These are phyloP conservation scores for Basipetospora chlamydospora DNA, from an alignment of 2,329 filamentous ascomycete species.

Conservation along the genomic window DNA sequence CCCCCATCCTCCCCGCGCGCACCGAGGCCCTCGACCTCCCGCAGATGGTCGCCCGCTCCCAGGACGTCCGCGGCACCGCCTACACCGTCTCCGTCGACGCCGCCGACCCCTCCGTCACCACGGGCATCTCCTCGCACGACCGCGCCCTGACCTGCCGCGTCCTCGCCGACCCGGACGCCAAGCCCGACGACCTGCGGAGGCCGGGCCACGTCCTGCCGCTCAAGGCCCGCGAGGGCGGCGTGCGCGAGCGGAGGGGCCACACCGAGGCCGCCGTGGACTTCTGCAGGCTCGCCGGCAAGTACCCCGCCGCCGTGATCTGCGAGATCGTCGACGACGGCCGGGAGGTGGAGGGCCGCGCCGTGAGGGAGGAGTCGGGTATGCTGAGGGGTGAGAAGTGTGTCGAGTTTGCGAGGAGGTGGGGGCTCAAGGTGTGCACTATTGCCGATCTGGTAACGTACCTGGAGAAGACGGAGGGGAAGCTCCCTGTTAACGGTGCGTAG, in stretches of 20 bases:
- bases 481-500: conserved; percentile 29
- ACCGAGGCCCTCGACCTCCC: conserved; percentile 62
- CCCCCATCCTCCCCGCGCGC: conserved; percentile 57
- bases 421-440: conserved; percentile 88
- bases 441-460: conserved; percentile 73
- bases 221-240: conserved; percentile 63
- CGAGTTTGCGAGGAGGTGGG: conserved; percentile 75
- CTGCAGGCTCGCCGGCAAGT: conserved; percentile 69
- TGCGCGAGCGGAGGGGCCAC: conserved; percentile 67
- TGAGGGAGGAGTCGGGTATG: conserved; percentile 64
- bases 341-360: conserved; percentile 51
- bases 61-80: conserved; percentile 81
- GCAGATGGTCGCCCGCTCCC: conserved; percentile 64
- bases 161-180: conserved; percentile 53
- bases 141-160: conserved; percentile 66
- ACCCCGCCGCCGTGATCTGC: conserved; percentile 66
- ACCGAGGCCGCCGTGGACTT: conserved; percentile 91
- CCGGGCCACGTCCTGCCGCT: conserved; percentile 88
- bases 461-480: conserved; percentile 57
- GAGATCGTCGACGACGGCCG: conserved; percentile 83
- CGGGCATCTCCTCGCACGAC: conserved; percentile 83
- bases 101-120: conserved; percentile 56
- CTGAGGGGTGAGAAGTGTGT: conserved; percentile 80
- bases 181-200: conserved; percentile 51
- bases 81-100: conserved; percentile 88